Evolutionary conservation across 257 asterid species (phyloP).

Genomic region (Salvia hispanica): DNA sequence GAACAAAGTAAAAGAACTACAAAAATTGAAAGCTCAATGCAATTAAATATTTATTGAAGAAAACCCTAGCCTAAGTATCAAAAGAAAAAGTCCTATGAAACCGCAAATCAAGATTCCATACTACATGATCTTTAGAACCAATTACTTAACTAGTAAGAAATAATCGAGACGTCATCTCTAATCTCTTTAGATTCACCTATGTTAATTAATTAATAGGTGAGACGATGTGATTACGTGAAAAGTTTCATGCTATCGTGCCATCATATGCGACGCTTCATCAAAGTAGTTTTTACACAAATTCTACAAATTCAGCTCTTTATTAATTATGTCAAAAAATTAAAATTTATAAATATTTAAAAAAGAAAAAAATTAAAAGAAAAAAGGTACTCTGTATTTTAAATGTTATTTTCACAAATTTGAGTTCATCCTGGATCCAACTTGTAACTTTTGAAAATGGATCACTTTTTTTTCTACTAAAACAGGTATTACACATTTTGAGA

Average conservation of each 20-base stretch:
- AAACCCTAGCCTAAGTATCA: conserved; percentile 12
- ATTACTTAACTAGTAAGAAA: conserved; percentile 34
- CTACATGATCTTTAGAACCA: conserved; percentile 36
- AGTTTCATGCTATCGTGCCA: not conserved
- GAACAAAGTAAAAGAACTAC: not conserved
- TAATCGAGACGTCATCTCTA: conserved; percentile 21
- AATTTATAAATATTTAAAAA: too few species aligned
- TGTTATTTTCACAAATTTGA: too few species aligned
- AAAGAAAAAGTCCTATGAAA: not conserved
- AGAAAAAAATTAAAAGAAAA: too few species aligned
- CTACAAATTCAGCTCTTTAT: too few species aligned
- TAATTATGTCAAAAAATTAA: too few species aligned
- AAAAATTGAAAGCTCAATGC: not conserved
- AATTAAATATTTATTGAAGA: not conserved
- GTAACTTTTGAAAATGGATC: too few species aligned
- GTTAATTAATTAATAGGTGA: not conserved
- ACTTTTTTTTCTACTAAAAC: too few species aligned
- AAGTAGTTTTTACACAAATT: too few species aligned
- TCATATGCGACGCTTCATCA: too few species aligned
- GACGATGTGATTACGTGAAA: not conserved
- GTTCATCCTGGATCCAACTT: too few species aligned
- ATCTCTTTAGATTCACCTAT: not conserved
- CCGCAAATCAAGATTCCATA: conserved; percentile 39
- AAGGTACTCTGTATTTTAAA: too few species aligned
- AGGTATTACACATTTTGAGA: too few species aligned